Conservation (phyloP, 257 asterid genomes). For the Mitragyna speciosa region DNA sequence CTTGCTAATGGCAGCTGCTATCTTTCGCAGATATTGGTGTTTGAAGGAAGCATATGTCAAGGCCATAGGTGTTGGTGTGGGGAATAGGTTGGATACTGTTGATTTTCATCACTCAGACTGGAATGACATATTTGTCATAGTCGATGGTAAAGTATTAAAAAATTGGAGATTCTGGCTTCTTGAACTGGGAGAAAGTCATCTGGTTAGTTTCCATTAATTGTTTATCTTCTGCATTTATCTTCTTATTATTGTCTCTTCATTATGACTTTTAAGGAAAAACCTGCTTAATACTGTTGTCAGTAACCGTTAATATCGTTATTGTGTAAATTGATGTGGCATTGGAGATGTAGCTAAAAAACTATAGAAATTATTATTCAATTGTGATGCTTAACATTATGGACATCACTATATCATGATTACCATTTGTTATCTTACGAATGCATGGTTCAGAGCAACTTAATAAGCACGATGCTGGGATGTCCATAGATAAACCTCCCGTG, state of each 20-base stretch:
- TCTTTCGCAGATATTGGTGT: constrained; percentile 83
- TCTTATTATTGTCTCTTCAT: not conserved
- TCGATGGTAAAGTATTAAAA: constrained; percentile 58
- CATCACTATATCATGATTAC: not conserved
- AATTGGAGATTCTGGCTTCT: constrained; percentile 89
- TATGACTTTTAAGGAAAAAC: not conserved
- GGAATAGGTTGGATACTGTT: constrained; percentile 61
- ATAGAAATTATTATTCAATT: not conserved
- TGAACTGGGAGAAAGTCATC: constrained; percentile 50
- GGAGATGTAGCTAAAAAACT: not conserved
- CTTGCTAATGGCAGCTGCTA: constrained; percentile 11
- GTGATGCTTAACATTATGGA: not conserved
- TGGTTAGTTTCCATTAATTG: constrained; percentile 45
- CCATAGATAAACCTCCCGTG: no score
- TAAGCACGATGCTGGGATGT: no score
- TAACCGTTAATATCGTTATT: not conserved
- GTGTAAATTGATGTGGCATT: not conserved
- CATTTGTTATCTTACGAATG: no score
- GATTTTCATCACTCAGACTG: constrained; percentile 75
- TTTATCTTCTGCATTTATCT: not conserved
- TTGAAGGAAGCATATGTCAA: constrained; percentile 89
- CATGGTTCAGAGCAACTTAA: no score
- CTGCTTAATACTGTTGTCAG: not conserved
- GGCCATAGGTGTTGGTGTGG: constrained; percentile 82
- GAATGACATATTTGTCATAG: constrained; percentile 62